Percentiles rank a stretch among this genome's conserved stretches.
Conservation (phyloP, 1,139 yeast genomes). For the Sugiyamaella novakii region DNA sequence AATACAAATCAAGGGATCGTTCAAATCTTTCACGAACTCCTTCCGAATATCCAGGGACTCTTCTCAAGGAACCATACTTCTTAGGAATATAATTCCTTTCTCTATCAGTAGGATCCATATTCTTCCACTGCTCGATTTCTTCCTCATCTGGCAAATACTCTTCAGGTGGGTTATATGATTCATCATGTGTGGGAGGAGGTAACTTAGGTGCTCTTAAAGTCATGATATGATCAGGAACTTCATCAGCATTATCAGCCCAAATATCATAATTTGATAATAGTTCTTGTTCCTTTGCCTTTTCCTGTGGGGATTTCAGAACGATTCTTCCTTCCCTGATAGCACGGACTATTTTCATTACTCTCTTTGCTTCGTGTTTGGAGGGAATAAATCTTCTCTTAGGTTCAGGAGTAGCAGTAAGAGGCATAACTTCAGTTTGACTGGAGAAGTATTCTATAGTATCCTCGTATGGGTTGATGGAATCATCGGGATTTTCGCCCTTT, state of each 20-base stretch:
- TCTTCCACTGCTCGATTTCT: constrained; percentile 73
- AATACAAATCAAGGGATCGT: constrained; percentile 86
- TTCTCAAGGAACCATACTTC: constrained; percentile 77
- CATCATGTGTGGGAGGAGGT: constrained; percentile 96
- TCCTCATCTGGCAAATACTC: constrained; percentile 83
- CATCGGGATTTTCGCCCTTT: constrained; percentile 81
- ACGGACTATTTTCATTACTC: constrained; percentile 92
- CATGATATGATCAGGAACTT: constrained; percentile 79
- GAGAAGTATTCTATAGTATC: constrained; percentile 97
- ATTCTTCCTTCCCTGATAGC: constrained; percentile 97
- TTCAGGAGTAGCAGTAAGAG: constrained; percentile 90
- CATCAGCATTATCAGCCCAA: constrained; percentile 70
- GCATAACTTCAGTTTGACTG: constrained; percentile 82
- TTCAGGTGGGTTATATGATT: constrained; percentile 95
- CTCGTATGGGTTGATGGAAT: constrained; percentile 80
- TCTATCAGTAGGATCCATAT: constrained; percentile 73
- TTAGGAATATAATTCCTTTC: constrained; percentile 80
- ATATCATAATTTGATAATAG: constrained; percentile 64
- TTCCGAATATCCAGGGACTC: constrained; percentile 91
- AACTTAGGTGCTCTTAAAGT: constrained; percentile 91
- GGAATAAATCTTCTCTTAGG: constrained; percentile 97
- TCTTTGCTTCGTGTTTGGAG: constrained; percentile 93
- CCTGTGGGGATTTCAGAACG: constrained; percentile 59
- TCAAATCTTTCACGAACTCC: constrained; percentile 88
- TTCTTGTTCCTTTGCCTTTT: constrained; percentile 38